These are phyloP conservation scores for Kokia cookei DNA, from an alignment of 441 rosid genomes.

Conservation along the genomic window DNA sequence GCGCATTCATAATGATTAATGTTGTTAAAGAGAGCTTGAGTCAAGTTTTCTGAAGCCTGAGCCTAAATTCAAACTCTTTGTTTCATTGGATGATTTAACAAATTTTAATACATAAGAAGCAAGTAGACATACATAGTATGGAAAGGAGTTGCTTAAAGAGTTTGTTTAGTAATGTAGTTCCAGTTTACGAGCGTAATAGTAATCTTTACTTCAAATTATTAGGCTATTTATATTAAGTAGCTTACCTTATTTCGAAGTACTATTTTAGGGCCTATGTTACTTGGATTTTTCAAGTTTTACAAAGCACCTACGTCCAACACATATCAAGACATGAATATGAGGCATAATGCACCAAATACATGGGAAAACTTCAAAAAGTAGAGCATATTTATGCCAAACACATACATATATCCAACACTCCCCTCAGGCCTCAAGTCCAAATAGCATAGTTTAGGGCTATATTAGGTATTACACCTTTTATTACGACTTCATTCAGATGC, in stretches of 20 bases:
- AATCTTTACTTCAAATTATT: neutral
- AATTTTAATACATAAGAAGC: neutral
- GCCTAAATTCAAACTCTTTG: neutral
- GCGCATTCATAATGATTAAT: neutral
- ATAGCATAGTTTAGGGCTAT: neutral
- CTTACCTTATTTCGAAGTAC: neutral
- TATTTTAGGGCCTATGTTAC: neutral
- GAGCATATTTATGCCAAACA: neutral
- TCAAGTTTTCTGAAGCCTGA: neutral
- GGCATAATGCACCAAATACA: neutral
- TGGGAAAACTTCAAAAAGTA: neutral
- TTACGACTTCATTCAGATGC: neutral
- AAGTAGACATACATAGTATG: neutral
- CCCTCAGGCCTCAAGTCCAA: neutral
- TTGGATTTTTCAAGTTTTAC: neutral
- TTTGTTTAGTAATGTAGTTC: neutral
- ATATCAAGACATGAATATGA: neutral
- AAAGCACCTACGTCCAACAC: neutral
- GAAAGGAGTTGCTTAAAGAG: neutral
- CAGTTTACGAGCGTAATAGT: neutral
- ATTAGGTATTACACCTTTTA: neutral
- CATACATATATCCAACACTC: neutral
- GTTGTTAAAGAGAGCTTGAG: neutral
- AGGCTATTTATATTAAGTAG: neutral
- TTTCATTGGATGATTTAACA: neutral